These are phyloP conservation scores for Lipomyces starkeyi DNA, from an alignment of 805 yeast genomes.

Conservation along the genomic window DNA sequence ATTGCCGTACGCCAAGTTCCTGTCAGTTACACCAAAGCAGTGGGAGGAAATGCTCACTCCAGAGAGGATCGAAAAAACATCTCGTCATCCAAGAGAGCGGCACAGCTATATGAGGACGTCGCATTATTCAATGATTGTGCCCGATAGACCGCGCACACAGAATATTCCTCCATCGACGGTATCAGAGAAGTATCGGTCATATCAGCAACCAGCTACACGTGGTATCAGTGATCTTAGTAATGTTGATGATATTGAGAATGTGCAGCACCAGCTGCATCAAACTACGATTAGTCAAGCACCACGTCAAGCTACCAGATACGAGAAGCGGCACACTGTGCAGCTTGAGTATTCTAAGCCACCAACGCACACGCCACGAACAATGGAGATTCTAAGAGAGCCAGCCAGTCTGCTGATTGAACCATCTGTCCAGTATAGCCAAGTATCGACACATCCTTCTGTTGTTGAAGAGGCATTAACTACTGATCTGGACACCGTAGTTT, in stretches of 20 bases:
- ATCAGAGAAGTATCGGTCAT: slow-evolving; percentile 22
- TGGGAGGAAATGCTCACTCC: slow-evolving; percentile 68
- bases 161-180: slow-evolving; percentile 8
- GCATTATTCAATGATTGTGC: slow-evolving; percentile 15
- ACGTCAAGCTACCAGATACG: slow-evolving; percentile 13
- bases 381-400: slow-evolving; percentile 23
- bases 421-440: background rate
- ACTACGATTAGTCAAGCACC: slow-evolving; percentile 18
- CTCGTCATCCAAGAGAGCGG: slow-evolving; percentile 15
- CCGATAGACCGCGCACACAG: slow-evolving; percentile 15
- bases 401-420: slow-evolving; percentile 7
- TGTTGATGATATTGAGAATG: slow-evolving; percentile 30
- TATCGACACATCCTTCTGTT: background rate
- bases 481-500: background rate
- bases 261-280: slow-evolving; percentile 30
- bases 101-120: slow-evolving; percentile 6
- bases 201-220: slow-evolving; percentile 11
- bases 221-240: slow-evolving; percentile 20
- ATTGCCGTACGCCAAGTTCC: slow-evolving; percentile 77
- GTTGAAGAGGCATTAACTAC: background rate
- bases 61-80: slow-evolving; percentile 2
- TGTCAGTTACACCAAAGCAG: slow-evolving; percentile 83
- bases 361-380: slow-evolving; percentile 31
- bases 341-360: slow-evolving; percentile 34
- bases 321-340: slow-evolving; percentile 35